Evolutionary conservation across 441 rosid genomes (phyloP), one percentile per base, ranked within the genome.

Genomic region (Kokia cookei): DNA sequence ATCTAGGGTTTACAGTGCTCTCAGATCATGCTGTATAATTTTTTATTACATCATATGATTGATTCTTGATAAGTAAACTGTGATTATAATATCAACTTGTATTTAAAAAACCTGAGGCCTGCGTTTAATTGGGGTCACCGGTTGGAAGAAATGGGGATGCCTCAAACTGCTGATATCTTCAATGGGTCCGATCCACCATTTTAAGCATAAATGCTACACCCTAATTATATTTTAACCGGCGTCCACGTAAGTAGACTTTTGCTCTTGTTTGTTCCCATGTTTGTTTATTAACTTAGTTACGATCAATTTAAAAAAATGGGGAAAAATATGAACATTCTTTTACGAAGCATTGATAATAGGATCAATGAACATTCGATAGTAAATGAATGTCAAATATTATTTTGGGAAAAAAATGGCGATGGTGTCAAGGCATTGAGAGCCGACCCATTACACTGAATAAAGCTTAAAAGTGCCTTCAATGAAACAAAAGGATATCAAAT

Each of bases 111-210:
- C 69, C n/a, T 50, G 60, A 68, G 60, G 60, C 15, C 27, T 50
- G 3, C 43, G 35, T 68, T 68, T 50, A 68, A 51, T n/a, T 68
- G 72, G 72, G 72, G 72, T 29, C 72, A 4, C 45, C 12, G n/a
- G 72, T 29, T 47, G 57, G 58, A 67, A 7, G 42, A 22, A 48
- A 19, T 9, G 50, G 58, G 26, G 37, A 5, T 29, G 14, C 59
- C 43, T 50, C 57, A 67, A 67, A 67, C 26, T 14, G 26, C 26
- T 14, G 43, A 68, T 29, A 68, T 51, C 60, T 50, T 68, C 27
- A 50, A 50, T 50, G 60, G 72, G 72, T 68, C 72, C 60, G 45
- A 68, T n/a, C 0, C 27, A 6, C 26, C 72, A 32, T 29, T n/a
- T 32, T 32, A 51, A 17, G 72, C 51, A 69, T 29, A 29, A 29